These are phyloP conservation scores for Pelargonium fulgidum DNA, from an alignment of 441 rosid genomes.

Conservation along the genomic window DNA sequence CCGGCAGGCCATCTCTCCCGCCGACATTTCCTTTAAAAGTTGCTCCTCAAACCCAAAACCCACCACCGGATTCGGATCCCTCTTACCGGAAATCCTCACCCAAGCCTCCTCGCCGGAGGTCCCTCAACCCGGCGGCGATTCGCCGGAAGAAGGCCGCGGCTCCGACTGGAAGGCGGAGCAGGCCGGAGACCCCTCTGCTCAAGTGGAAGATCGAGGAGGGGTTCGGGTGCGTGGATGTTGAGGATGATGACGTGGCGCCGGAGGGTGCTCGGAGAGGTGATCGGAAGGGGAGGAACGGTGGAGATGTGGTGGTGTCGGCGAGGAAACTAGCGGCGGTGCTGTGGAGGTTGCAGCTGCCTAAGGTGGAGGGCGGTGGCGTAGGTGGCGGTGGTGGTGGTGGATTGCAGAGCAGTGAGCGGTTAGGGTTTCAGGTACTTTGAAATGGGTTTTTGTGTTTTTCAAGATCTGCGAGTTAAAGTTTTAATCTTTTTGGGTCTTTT, in stretches of 20 bases:
- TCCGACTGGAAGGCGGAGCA: constrained; percentile 42
- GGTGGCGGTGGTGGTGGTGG: constrained; percentile 19
- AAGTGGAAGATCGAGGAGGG: constrained; percentile 70
- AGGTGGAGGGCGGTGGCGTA: constrained; percentile 27
- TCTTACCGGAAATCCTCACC: constrained; percentile 5
- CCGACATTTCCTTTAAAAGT: no score
- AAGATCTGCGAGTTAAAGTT: constrained; percentile 12
- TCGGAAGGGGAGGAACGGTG: constrained; percentile 21
- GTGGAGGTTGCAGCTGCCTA: constrained; percentile 75
- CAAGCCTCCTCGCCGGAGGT: constrained; percentile 30
- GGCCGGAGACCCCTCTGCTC: constrained; percentile 80
- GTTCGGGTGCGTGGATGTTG: constrained; percentile 22
- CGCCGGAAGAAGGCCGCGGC: constrained; percentile 41
- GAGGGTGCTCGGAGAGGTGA: constrained; percentile 24
- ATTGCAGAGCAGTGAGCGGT: constrained; percentile 33
- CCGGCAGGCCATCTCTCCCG: no score
- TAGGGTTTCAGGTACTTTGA: constrained; percentile 57
- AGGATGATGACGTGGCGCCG: constrained; percentile 18
- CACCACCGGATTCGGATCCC: constrained; percentile 16
- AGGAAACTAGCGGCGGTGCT: constrained; percentile 84
- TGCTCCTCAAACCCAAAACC: no score
- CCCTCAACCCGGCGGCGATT: constrained; percentile 39
- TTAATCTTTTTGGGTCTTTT: neutral
- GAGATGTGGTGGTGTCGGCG: constrained; percentile 44
- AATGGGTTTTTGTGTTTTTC: constrained; percentile 8